Percentiles rank a stretch among this genome's conserved stretches.
These are phyloP conservation scores for Fraxinus xanthoxyloides DNA, from an alignment of 305 asterid genomes.

Conservation along the genomic window DNA sequence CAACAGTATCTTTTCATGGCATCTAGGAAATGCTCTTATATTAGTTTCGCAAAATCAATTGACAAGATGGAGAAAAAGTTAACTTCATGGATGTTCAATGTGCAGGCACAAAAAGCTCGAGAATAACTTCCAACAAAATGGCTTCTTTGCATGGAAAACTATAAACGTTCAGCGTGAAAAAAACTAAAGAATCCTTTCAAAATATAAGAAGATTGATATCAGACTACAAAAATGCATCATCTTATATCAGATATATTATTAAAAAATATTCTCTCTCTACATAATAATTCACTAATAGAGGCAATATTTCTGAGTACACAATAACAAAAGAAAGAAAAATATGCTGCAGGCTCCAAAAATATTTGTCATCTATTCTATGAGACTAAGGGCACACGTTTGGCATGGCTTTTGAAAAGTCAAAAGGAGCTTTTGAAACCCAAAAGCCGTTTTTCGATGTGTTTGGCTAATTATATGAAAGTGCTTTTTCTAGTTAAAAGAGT, in stretches of 20 bases:
- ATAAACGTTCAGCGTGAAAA: not conserved
- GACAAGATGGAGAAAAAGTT: not conserved
- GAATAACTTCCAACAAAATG: not conserved
- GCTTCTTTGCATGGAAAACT: not conserved
- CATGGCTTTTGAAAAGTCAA: too few species aligned
- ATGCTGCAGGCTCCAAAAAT: not conserved
- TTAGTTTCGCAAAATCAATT: not conserved
- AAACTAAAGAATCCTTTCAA: not conserved
- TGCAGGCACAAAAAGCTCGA: not conserved
- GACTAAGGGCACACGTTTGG: not conserved
- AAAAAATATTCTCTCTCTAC: not conserved
- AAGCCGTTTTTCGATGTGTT: too few species aligned
- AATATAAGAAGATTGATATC: not conserved
- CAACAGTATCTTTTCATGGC: not conserved
- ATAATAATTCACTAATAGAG: not conserved
- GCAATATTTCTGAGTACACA: not conserved
- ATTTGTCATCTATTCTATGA: not conserved
- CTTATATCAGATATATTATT: not conserved
- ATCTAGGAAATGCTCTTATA: not conserved
- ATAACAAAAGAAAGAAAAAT: not conserved
- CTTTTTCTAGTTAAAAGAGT: not conserved
- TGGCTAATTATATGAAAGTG: not conserved
- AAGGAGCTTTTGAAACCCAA: not conserved
- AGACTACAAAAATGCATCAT: not conserved
- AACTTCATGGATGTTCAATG: not conserved